phyloP scores from a whole-genome alignment of 305 asterid genomes.

The Fraxinus dipetala region DNA sequence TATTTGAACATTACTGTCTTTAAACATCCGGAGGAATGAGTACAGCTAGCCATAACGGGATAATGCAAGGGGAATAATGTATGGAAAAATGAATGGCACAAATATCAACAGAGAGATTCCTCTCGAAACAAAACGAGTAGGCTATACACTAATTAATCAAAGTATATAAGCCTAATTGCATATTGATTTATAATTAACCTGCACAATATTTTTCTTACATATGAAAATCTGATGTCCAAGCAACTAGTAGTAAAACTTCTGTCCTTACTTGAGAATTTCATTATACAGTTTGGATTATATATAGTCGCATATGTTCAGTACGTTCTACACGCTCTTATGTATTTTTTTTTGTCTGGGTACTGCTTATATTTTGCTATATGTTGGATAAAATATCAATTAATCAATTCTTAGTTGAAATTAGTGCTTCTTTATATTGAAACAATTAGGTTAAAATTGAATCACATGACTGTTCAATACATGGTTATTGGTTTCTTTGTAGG shows the following conservation, averaged over 20 bases:
- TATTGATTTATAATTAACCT: background rate
- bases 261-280: background rate
- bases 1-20: background rate
- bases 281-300: background rate
- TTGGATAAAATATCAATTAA: background rate
- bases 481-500: conserved; percentile 32
- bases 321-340: background rate
- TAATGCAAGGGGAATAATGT: background rate
- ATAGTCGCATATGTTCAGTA: background rate
- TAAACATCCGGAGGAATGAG: background rate
- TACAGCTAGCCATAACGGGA: background rate
- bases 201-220: background rate
- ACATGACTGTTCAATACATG: background rate
- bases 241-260: background rate
- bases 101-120: background rate
- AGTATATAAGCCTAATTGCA: background rate
- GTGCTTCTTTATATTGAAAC: background rate
- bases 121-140: background rate
- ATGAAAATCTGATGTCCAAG: background rate
- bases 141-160: background rate
- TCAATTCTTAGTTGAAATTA: background rate
- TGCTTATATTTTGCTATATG: background rate
- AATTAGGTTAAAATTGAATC: background rate
- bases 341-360: background rate
- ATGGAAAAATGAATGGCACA: background rate